Percentiles rank a stretch among this genome's conserved stretches.
Conservation (phyloP, 2,329 filamentous ascomycete genomes). For the Aspergillus luchuensis region DNA sequence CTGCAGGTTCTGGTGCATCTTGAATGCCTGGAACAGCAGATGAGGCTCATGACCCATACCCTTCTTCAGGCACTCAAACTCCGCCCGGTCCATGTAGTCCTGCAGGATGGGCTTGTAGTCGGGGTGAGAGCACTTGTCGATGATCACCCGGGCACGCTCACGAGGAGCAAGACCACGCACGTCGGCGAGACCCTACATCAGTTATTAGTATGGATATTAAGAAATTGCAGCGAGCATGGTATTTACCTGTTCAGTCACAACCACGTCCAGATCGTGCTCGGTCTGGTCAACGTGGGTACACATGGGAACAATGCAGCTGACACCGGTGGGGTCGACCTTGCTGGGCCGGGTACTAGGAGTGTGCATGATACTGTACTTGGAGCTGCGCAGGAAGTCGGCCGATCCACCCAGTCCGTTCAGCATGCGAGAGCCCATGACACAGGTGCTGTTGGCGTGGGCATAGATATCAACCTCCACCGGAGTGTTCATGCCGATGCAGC, state of each 20-base stretch:
- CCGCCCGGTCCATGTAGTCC: conserved; percentile 82
- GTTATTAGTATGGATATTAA: too few relatives aligned
- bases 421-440: conserved; percentile 86
- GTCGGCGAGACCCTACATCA: conserved; percentile 68
- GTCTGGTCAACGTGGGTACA: conserved; percentile 91
- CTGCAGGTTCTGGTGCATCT: conserved; percentile 81
- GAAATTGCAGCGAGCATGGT: too few relatives aligned
- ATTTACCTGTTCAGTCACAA: conserved; percentile 67
- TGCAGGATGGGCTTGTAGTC: conserved; percentile 79
- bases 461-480: conserved; percentile 94
- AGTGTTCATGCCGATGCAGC: conserved; percentile 93
- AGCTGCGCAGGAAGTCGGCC: conserved; percentile 75
- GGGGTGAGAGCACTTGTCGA: conserved; percentile 82
- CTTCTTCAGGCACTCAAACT: conserved; percentile 81
- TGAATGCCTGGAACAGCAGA: conserved; percentile 80
- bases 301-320: conserved; percentile 90
- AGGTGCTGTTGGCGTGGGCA: conserved; percentile 88
- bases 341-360: conserved; percentile 77
- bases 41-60: conserved; percentile 91
- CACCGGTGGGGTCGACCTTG: conserved; percentile 79
- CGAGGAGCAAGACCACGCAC: conserved; percentile 78
- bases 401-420: conserved; percentile 81
- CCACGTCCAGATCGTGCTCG: conserved; percentile 86
- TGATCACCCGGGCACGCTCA: conserved; percentile 81
- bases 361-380: conserved; percentile 93